phyloP scores from a whole-genome alignment of 2,329 filamentous ascomycete species.

The Leptodontidium sp. region DNA sequence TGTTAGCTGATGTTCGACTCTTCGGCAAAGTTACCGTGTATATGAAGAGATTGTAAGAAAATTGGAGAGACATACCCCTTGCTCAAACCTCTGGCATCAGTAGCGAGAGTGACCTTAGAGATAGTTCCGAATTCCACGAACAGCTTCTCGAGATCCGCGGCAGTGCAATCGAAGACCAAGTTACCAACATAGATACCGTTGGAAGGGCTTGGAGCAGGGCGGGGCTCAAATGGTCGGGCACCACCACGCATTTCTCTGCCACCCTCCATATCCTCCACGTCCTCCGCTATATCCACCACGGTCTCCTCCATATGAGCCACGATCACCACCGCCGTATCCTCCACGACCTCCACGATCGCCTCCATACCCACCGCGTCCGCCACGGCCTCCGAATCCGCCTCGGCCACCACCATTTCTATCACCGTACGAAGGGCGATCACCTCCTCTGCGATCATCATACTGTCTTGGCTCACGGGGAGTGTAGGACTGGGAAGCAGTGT shows the following conservation, averaged over 20 bases:
- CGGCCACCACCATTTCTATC: constrained; percentile 15
- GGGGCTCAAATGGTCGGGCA: background rate
- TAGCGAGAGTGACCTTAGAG: constrained; percentile 60
- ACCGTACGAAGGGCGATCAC: constrained; percentile 18
- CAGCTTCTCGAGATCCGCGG: constrained; percentile 64
- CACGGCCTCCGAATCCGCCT: constrained; percentile 15
- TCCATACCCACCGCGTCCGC: background rate
- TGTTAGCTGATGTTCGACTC: background rate
- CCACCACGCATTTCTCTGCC: constrained; percentile 9
- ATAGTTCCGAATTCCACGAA: constrained; percentile 67
- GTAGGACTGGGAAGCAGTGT: constrained; percentile 30
- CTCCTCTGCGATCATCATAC: constrained; percentile 7
- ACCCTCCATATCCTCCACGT: constrained; percentile 17
- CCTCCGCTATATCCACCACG: constrained; percentile 19
- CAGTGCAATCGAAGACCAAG: constrained; percentile 72
- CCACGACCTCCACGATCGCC: constrained; percentile 9
- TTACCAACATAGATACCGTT: constrained; percentile 69
- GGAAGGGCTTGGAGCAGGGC: background rate
- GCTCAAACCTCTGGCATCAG: constrained; percentile 69
- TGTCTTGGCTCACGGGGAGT: constrained; percentile 24
- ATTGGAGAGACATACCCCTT: constrained; percentile 63
- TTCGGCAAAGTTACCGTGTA: background rate
- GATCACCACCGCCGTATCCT: constrained; percentile 13
- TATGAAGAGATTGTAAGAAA: constrained; percentile 9
- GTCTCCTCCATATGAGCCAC: constrained; percentile 11